These are phyloP conservation scores for Clarireedia paspali DNA, from an alignment of 2,329 filamentous ascomycete genomes.

Conservation along the genomic window DNA sequence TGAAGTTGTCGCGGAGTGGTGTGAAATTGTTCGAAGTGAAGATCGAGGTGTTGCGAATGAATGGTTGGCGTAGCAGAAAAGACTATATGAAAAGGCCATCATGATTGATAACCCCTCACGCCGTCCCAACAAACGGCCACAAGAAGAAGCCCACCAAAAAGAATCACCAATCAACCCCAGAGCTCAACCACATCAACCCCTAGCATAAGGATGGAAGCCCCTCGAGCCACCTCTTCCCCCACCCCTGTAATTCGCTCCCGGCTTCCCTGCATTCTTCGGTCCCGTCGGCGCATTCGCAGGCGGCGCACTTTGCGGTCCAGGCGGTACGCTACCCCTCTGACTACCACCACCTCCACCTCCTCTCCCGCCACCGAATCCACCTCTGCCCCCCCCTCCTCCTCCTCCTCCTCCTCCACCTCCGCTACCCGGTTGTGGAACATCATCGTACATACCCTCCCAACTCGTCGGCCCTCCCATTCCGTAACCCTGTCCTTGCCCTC, in stretches of 20 bases:
- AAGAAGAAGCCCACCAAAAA: too few relatives aligned
- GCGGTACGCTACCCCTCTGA: conserved; percentile 28
- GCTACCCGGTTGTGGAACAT: conserved; percentile 66
- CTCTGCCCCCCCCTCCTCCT: conserved; percentile 18
- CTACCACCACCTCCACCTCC: conserved; percentile 23
- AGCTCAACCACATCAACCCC: conserved; percentile 13
- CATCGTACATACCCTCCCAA: conserved; percentile 98
- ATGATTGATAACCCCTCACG: too few relatives aligned
- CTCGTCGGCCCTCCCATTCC: conserved; percentile 59
- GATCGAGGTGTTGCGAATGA: too few relatives aligned
- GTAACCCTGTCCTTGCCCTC: conserved; percentile 29
- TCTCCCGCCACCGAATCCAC: conserved; percentile 34
- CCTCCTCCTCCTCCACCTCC: conserved; percentile 33
- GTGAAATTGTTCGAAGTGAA: too few relatives aligned
- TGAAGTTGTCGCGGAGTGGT: too few relatives aligned
- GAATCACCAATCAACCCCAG: too few relatives aligned
- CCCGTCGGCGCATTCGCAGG: conserved; percentile 87
- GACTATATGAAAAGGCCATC: too few relatives aligned
- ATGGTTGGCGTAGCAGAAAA: too few relatives aligned
- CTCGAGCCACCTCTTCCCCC: conserved; percentile 71
- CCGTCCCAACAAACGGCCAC: too few relatives aligned
- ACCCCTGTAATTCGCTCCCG: conserved; percentile 88
- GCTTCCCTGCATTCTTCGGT: conserved; percentile 88
- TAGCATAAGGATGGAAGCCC: conserved; percentile 72
- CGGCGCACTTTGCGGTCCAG: conserved; percentile 42